phyloP scores from a whole-genome alignment of 2,329 filamentous ascomycete species.

The Scytalidium lignicola region DNA sequence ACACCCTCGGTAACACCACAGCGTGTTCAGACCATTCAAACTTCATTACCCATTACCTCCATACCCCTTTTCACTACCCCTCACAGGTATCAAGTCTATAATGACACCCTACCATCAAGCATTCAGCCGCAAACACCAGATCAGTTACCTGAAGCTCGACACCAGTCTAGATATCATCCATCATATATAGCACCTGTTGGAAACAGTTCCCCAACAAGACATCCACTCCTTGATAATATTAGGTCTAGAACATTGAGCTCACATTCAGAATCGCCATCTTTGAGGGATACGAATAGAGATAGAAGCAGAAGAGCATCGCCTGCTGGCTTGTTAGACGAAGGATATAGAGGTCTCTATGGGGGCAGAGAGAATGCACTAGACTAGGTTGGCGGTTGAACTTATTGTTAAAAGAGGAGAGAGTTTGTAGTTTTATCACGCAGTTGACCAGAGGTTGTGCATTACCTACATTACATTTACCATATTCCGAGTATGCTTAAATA shows the following conservation, averaged over 20 bases:
- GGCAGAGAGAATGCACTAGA: constrained; percentile 38
- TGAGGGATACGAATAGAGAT: constrained; percentile 2
- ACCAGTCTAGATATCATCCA: constrained; percentile 37
- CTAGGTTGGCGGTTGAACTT: background rate
- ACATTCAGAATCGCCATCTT: background rate
- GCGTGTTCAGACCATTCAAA: background rate
- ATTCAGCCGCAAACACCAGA: constrained; percentile 46
- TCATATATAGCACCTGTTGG: constrained; percentile 38
- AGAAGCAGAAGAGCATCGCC: constrained; percentile 30
- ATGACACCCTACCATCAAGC: constrained; percentile 38
- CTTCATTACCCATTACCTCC: constrained; percentile 6
- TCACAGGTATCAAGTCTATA: constrained; percentile 36
- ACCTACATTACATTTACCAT: no score
- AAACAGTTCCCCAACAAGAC: constrained; percentile 8
- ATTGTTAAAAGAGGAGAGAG: constrained; percentile 11
- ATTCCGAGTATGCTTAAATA: no score
- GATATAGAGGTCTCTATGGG: constrained; percentile 42
- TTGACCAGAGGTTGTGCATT: no score
- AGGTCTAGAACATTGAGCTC: background rate
- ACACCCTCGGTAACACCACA: background rate
- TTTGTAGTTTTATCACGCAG: constrained; percentile 56
- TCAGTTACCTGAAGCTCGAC: constrained; percentile 43
- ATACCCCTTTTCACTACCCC: constrained; percentile 14
- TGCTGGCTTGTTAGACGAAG: constrained; percentile 34
- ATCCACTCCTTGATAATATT: background rate